These are phyloP conservation scores for Epichloe gansuensis DNA, from an alignment of 2,329 filamentous ascomycete species.

Conservation along the genomic window DNA sequence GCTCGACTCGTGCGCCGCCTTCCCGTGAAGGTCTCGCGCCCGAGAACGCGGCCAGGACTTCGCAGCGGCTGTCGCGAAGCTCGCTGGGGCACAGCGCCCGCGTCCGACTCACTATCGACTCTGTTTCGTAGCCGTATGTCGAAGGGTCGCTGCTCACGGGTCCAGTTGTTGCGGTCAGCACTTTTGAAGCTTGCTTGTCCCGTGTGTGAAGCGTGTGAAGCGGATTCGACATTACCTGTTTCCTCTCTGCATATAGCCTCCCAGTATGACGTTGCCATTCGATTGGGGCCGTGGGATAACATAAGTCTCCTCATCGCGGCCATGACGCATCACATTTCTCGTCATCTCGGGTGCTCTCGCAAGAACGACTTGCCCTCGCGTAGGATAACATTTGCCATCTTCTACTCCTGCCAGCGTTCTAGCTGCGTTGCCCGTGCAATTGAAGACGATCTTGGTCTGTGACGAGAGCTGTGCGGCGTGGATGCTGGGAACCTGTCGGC, in stretches of 20 bases:
- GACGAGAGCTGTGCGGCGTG: constrained; percentile 14
- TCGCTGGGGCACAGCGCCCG: constrained; percentile 17
- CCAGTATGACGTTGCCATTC: constrained; percentile 22
- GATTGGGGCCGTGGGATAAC: constrained; percentile 26
- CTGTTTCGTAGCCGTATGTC: constrained; percentile 24
- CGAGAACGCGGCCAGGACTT: constrained; percentile 21
- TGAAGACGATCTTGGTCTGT: constrained; percentile 21
- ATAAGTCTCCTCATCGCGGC: constrained; percentile 27
- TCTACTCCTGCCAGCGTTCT: constrained; percentile 22
- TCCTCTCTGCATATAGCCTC: constrained; percentile 28
- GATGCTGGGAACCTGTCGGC: constrained; percentile 17
- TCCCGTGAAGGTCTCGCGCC: constrained; percentile 24
- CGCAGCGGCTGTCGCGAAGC: constrained; percentile 13
- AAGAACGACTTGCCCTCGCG: constrained; percentile 27
- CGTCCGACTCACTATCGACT: constrained; percentile 25
- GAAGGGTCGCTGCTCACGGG: constrained; percentile 16
- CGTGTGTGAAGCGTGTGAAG: neutral
- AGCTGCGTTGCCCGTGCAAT: constrained; percentile 24
- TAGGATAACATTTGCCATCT: constrained; percentile 28
- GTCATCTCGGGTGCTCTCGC: constrained; percentile 20
- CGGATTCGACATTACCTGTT: constrained; percentile 13
- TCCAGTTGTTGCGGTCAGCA: neutral
- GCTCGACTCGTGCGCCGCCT: constrained; percentile 32
- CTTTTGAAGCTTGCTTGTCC: neutral
- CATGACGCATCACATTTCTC: constrained; percentile 27